Evolutionary conservation across 192 early-diverging fungal genomes (phyloP), one percentile per base, ranked within the genome.

Genomic region (Gorgonomyces haynaldii): DNA sequence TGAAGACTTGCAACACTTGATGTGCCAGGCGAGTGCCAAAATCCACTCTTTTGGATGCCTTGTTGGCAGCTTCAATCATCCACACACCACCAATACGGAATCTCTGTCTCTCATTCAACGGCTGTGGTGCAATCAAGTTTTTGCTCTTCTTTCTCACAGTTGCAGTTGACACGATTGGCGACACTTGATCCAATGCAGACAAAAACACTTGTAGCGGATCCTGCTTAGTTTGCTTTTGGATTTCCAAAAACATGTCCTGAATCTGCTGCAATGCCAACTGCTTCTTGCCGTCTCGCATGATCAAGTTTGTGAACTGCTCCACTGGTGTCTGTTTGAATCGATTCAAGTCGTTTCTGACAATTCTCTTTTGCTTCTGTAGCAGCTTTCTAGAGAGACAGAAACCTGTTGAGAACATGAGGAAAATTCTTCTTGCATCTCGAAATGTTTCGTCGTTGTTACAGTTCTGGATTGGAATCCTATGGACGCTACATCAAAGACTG

Each of bases 401-500:
- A n/a, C n/a, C n/a, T n/a, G n/a, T n/a, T n/a, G n/a, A n/a, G n/a
- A n/a, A n/a, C n/a, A n/a, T n/a, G n/a, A n/a, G n/a, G n/a, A n/a
- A n/a, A n/a, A n/a, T n/a, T n/a, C n/a, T n/a, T n/a, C n/a, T n/a
- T n/a, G n/a, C n/a, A n/a, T n/a, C n/a, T n/a, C n/a, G n/a, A n/a
- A n/a, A n/a, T n/a, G n/a, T n/a, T n/a, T n/a, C n/a, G n/a, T n/a
- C n/a, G n/a, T n/a, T n/a, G n/a, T n/a, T n/a, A n/a, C n/a, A n/a
- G n/a, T 35, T 10, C 83, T 88, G 56, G 85, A 89, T 61, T n/a
- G n/a, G n/a, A n/a, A n/a, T n/a, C n/a, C n/a, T 97, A 81, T 64
- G 90, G 90, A 39, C 78, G 87, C 58, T 95, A 85, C 67, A 62
- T 98, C 29, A 70, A 80, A 20, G 78, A 77, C 29, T 73, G 80